Base-by-base conservation (phyloP, 2,329 filamentous ascomycete genomes). In the Hypoxylon rubiginosum region DNA sequence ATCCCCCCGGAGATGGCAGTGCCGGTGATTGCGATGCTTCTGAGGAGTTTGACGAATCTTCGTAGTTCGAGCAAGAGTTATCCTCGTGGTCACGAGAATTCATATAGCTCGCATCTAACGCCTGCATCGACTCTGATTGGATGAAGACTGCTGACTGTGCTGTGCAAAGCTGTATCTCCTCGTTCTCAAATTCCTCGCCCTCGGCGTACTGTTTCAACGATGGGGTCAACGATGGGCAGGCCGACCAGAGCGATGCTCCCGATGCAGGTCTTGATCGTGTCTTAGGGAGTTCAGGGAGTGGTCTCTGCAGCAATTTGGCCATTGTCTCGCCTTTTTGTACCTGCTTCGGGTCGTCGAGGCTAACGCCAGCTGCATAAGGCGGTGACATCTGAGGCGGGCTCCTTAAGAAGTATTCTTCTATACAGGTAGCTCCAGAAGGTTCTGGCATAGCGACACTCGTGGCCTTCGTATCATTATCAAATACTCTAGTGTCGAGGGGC, bases 151-250 rank as follows among this genome's bases (percentile, higher is more conserved):
- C 39, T 7, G 72, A 70, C 34, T 73, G 72, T 46, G 76, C 76
- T 26, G 64, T 74, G 34, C 71, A 69, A 3, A 78, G 46, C 28
- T 66, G 64, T 32, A 78, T 71, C 1, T 77, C 74, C 30, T 78
- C 76, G 9, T 73, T 71, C 26, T 74, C 71, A 13, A 78, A 78
- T 41, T 75, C 74, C n/a, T 72, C 75, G 50, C 74, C 75, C 24
- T 78, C 73, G 34, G 71, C 75, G 19, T 76, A 78, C 28, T 73
- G 68, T 56, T 68, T 72, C 49, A 78, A 55, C 7, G 76, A 78
- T 7, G 76, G 74, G 10, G 76, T 78, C 21, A 78, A 62, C 3
- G 76, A 78, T 28, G 75, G 75, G 24, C 76, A 77, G 46, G 58
- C 74, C 4, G 76, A 78, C 24, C 69, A 63, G 3, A 75, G 41